These are phyloP conservation scores for Monosporascus sp. DNA, from an alignment of 2,329 filamentous ascomycete species.

Conservation along the genomic window DNA sequence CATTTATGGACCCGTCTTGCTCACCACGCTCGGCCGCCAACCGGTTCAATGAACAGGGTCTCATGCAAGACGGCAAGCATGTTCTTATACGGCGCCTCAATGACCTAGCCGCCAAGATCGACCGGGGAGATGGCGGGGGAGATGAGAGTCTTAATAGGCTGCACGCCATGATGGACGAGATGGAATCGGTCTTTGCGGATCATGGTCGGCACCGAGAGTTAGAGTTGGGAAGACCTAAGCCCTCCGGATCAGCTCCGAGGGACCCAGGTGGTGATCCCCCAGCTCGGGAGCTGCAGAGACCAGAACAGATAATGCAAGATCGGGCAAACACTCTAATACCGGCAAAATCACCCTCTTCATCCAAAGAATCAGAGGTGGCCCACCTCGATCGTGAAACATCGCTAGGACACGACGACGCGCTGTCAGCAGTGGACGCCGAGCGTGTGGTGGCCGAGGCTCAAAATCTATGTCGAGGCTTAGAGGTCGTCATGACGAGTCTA, in stretches of 20 bases:
- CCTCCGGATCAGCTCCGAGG: slow-evolving; percentile 8
- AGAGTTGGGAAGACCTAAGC: slow-evolving; percentile 9
- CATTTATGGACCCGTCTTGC: slow-evolving; percentile 13
- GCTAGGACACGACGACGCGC: slow-evolving; percentile 2
- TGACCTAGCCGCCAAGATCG: slow-evolving; percentile 19
- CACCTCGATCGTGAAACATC: not conserved
- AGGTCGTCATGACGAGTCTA: slow-evolving; percentile 44
- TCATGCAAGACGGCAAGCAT: slow-evolving; percentile 34
- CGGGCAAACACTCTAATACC: slow-evolving; percentile 10
- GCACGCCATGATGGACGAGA: slow-evolving; percentile 37
- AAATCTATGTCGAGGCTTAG: slow-evolving; percentile 45
- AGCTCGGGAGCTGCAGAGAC: slow-evolving; percentile 30
- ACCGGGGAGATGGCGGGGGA: slow-evolving; percentile 16
- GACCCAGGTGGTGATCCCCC: slow-evolving; percentile 14
- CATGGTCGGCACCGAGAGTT: slow-evolving; percentile 9
- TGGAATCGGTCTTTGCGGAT: slow-evolving; percentile 28
- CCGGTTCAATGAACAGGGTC: slow-evolving; percentile 15
- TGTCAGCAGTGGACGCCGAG: slow-evolving; percentile 22
- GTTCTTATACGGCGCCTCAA: slow-evolving; percentile 40
- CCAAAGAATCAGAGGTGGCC: slow-evolving; percentile 4
- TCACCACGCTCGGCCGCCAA: slow-evolving; percentile 13
- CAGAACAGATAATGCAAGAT: slow-evolving; percentile 13
- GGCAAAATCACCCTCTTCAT: slow-evolving; percentile 9
- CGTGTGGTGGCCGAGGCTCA: slow-evolving; percentile 34
- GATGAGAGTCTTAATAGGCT: slow-evolving; percentile 29